Percentiles rank a stretch among this genome's conserved stretches.
phyloP scores from a whole-genome alignment of 306 rosid species.

The Fagus sylvatica region DNA sequence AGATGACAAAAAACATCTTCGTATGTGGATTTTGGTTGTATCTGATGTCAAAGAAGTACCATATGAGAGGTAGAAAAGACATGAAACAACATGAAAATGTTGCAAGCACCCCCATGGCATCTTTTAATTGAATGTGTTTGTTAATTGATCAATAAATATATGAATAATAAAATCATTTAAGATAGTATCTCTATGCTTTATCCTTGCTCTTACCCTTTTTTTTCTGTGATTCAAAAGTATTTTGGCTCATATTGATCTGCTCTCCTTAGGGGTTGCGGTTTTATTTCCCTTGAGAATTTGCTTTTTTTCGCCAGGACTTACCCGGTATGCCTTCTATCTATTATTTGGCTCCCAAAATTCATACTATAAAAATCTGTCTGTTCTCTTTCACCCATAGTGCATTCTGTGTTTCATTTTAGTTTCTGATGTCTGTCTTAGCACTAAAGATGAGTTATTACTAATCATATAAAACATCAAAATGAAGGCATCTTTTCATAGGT shows the following conservation, averaged over 20 bases:
- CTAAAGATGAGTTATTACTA: constrained; percentile 53
- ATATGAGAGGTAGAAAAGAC: neutral
- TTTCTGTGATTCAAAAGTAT: constrained; percentile 30
- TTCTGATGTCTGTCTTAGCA: constrained; percentile 23
- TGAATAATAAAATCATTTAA: neutral
- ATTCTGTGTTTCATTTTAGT: constrained; percentile 19
- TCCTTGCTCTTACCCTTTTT: neutral
- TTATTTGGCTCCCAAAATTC: constrained; percentile 7
- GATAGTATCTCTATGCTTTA: constrained; percentile 20
- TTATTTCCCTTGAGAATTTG: constrained; percentile 87
- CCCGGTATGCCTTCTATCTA: constrained; percentile 62
- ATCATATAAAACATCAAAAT: constrained; percentile 64
- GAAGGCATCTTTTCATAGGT: constrained; percentile 94
- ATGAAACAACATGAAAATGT: neutral
- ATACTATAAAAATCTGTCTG: neutral
- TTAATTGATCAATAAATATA: neutral
- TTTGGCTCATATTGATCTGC: constrained; percentile 49
- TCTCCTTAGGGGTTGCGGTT: constrained; percentile 87
- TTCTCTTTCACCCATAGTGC: neutral
- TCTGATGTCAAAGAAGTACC: neutral
- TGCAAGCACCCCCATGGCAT: neutral
- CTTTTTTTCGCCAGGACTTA: constrained; percentile 74
- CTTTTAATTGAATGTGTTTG: neutral
- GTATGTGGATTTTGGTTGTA: neutral
- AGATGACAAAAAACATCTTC: neutral